Conservation (phyloP, 306 rosid genomes). For the Cucurbita maxima region DNA sequence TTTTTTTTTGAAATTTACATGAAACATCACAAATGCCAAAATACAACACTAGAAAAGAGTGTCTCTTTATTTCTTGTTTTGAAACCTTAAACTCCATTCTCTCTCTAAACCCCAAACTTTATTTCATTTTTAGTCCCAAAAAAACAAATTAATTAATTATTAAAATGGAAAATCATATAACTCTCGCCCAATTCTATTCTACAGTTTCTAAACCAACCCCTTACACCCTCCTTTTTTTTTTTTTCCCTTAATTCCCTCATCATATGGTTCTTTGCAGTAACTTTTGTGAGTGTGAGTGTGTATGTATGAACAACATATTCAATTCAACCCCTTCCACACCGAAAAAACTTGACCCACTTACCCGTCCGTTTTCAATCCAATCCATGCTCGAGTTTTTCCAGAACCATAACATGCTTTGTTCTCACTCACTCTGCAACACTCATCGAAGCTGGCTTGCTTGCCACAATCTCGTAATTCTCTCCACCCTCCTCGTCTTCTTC, state of each 20-base stretch:
- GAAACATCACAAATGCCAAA: background rate
- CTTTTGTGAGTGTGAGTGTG: background rate
- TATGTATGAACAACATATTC: conserved; percentile 1
- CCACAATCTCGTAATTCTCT: conserved; percentile 27
- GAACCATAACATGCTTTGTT: conserved; percentile 11
- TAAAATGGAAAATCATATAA: background rate
- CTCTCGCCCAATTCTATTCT: conserved; percentile 2
- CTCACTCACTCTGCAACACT: conserved; percentile 46
- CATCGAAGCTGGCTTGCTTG: conserved; percentile 38
- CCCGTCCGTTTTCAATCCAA: background rate
- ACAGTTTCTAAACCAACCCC: conserved; percentile 2
- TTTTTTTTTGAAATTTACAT: background rate
- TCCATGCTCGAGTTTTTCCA: background rate
- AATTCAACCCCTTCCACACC: background rate
- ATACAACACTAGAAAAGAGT: conserved; percentile 1
- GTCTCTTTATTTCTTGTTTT: background rate
- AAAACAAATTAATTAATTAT: conserved; percentile 5
- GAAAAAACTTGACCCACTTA: background rate
- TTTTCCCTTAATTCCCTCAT: background rate
- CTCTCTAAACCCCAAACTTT: conserved; percentile 5
- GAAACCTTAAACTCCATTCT: conserved; percentile 5
- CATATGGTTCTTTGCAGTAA: background rate
- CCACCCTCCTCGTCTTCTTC: conserved; percentile 33
- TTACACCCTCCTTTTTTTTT: background rate
- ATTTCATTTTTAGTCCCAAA: background rate